Evolutionary conservation across 805 yeast species (phyloP), one percentile per base, ranked within the genome.

Genomic region (Candida vaughaniae): DNA sequence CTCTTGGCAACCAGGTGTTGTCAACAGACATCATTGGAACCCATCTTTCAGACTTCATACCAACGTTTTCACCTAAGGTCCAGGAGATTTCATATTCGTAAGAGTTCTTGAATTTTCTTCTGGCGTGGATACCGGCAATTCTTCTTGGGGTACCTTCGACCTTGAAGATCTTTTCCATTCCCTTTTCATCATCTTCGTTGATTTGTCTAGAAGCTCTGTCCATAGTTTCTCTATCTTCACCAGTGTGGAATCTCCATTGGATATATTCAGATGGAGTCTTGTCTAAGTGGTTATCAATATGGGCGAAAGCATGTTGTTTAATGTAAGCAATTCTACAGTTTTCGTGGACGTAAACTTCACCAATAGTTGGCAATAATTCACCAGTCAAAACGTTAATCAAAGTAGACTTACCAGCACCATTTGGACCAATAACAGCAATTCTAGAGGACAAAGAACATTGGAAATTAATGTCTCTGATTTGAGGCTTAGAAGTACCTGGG

Each of bases 181-280:
- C 87, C 73, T 83, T 80, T 80, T 90, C 97, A 76, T 93, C 99
- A 59, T 78, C 75, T 78, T 93, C 99, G 67, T 85, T 89, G 71
- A 93, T 89, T 71, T 84, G 91, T 81, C 99, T 88, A 73, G 95
- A 88, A 69, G 98, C 99, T 80, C 98, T 87, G 81, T 93, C 99
- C 99, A 93, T 93, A 75, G 99, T 93, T 81, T 93, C 99, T 80
- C 99, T 89, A 76, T 93, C 99, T 80, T 93, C 99, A 90, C 99
- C 99, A 68, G 99, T 93, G 80, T 93, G 99, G 97, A 91, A 93
- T 85, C 99, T 93, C 99, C 99, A 93, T 80, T 93, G 99, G 61
- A 93, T 93, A 80, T 93, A 93, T 80, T 93, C 99, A 63, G 97
- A 89, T 67, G 99, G 99, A 65, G 99, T 93, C 82, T 85, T 87